Percentiles rank a stretch among this genome's conserved stretches.
phyloP scores from a whole-genome alignment of 2,329 filamentous ascomycete genomes.

The Hypoxylon sp. region DNA sequence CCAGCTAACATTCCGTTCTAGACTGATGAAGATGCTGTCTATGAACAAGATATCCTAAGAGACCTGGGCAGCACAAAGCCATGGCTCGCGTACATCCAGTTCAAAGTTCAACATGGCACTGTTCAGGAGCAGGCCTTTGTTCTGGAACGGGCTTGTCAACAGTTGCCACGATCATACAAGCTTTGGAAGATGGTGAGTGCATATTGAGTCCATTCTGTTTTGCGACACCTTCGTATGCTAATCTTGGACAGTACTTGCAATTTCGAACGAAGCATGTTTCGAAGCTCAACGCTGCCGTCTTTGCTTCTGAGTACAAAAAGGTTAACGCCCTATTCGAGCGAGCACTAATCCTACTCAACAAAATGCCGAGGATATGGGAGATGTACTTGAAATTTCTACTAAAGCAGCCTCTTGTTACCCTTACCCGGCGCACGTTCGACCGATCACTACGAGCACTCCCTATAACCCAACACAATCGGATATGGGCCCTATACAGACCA shows the following conservation, averaged over 20 bases:
- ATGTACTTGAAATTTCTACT: constrained; percentile 93
- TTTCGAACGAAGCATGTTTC: constrained; percentile 83
- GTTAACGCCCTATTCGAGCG: constrained; percentile 95
- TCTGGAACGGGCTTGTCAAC: constrained; percentile 88
- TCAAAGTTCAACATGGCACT: constrained; percentile 87
- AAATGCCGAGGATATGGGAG: constrained; percentile 99
- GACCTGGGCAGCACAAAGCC: constrained; percentile 87
- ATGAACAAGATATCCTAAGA: constrained; percentile 94
- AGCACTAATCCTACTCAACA: constrained; percentile 91
- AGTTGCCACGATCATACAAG: constrained; percentile 95
- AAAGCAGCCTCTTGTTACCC: constrained; percentile 89
- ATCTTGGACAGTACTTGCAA: constrained; percentile 73
- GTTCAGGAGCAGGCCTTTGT: constrained; percentile 84
- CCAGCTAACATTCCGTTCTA: constrained; percentile 52
- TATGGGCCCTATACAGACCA: constrained; percentile 90
- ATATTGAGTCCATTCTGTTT: constrained; percentile 8
- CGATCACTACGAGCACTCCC: constrained; percentile 89
- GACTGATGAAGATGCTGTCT: constrained; percentile 89
- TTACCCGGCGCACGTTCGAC: constrained; percentile 88
- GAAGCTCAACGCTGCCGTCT: constrained; percentile 82
- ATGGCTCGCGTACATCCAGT: constrained; percentile 93
- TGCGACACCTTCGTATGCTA: constrained; percentile 25
- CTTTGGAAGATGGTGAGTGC: constrained; percentile 87
- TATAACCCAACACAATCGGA: constrained; percentile 92
- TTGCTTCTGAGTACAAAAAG: constrained; percentile 84